These are phyloP conservation scores for Aspergillus japonicus DNA, from an alignment of 2,329 filamentous ascomycete species.

Conservation along the genomic window DNA sequence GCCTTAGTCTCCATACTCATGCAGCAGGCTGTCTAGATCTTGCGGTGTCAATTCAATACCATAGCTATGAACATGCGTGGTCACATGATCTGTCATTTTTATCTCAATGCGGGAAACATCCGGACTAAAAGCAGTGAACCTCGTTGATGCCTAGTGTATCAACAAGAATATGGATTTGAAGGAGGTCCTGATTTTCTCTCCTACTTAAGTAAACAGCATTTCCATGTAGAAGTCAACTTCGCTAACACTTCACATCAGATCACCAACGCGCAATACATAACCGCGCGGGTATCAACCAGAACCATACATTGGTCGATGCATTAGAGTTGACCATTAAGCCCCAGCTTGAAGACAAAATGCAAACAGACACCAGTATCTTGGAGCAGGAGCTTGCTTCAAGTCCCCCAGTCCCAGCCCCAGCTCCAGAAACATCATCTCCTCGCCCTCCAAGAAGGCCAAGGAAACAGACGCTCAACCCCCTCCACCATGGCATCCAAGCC, in stretches of 20 bases:
- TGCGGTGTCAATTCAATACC: too few relatives aligned
- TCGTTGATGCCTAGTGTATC: not conserved
- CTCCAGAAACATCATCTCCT: not conserved
- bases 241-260: not conserved
- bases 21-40: too few relatives aligned
- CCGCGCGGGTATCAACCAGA: not conserved
- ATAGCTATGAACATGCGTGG: not conserved
- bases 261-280: not conserved
- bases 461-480: constrained; percentile 23
- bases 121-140: not conserved
- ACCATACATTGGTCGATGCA: not conserved
- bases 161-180: not conserved
- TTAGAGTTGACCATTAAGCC: not conserved
- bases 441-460: not conserved
- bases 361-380: not conserved
- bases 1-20: too few relatives aligned
- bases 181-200: too few relatives aligned
- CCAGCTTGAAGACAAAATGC: not conserved
- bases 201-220: too few relatives aligned
- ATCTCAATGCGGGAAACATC: not conserved
- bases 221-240: not conserved
- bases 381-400: not conserved
- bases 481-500: constrained; percentile 32
- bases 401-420: not conserved
- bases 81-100: not conserved